phyloP scores from a whole-genome alignment of 2,329 filamentous ascomycete species.

The Ceratocystis harringtonii region DNA sequence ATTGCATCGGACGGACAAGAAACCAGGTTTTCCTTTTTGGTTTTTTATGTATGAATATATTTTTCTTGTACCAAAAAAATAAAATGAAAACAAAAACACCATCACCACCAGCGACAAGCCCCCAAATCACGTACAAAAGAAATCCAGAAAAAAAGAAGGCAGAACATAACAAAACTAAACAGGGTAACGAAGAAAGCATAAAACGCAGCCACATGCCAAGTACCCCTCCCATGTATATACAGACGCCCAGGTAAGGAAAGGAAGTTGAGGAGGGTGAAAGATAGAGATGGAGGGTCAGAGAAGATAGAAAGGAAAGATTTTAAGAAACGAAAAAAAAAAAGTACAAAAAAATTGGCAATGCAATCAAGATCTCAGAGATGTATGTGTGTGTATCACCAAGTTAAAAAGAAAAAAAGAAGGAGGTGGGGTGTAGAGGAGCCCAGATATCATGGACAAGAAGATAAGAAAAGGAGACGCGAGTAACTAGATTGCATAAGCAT shows the following conservation, averaged over 20 bases:
- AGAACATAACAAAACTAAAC: background rate
- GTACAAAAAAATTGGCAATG: slow-evolving; percentile 4
- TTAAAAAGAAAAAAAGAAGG: background rate
- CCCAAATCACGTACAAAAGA: background rate
- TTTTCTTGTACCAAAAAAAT: slow-evolving; percentile 7
- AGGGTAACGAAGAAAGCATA: slow-evolving; percentile 2
- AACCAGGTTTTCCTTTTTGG: background rate
- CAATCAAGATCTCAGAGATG: background rate
- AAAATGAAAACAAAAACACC: background rate
- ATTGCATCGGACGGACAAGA: background rate
- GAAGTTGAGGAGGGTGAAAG: background rate
- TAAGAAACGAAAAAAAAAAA: background rate
- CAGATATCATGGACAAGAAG: background rate
- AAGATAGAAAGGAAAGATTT: background rate
- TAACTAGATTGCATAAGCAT: slow-evolving; percentile 2
- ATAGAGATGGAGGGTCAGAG: background rate
- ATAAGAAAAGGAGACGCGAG: background rate
- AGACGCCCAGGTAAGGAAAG: slow-evolving; percentile 1
- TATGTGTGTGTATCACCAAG: background rate
- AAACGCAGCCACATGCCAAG: slow-evolving; percentile 9
- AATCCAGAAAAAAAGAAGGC: background rate
- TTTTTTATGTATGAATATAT: slow-evolving; percentile 2
- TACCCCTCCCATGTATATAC: slow-evolving; percentile 12
- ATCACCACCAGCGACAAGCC: background rate
- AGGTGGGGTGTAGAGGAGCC: background rate